A percentile compares a stretch with the other conserved stretches of the same genome.
Evolutionary conservation across 2,329 filamentous ascomycete genomes (phyloP).

Genomic region (Zymoseptoria crescenta): DNA sequence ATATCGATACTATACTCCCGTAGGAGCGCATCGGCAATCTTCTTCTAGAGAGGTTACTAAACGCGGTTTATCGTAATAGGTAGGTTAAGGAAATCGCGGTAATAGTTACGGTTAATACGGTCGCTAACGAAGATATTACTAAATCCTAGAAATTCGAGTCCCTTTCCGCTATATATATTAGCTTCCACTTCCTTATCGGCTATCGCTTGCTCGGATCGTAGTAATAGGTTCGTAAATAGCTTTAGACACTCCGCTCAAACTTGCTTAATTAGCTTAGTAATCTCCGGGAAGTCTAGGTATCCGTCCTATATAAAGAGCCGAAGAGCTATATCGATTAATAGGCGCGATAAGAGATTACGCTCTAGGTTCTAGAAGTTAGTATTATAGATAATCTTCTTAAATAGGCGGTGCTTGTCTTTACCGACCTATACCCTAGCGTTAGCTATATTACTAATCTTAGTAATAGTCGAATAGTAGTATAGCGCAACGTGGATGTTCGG

Average conservation of each 20-base stretch:
- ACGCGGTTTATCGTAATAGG: neutral
- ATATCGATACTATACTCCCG: neutral
- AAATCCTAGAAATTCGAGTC: neutral
- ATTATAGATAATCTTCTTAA: conserved; percentile 1
- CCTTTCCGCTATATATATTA: no score
- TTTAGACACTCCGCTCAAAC: neutral
- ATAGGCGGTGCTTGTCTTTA: neutral
- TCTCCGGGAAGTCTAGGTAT: neutral
- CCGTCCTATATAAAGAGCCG: neutral
- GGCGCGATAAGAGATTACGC: neutral
- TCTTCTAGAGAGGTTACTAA: neutral
- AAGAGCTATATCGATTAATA: neutral
- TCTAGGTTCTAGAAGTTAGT: conserved; percentile 1
- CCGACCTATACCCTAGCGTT: neutral
- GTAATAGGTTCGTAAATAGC: neutral
- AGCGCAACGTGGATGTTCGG: neutral
- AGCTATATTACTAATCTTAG: neutral
- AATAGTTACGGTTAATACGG: neutral
- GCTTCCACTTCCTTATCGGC: no score
- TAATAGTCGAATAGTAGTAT: neutral
- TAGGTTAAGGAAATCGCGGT: neutral
- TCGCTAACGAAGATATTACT: neutral
- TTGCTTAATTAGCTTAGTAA: neutral
- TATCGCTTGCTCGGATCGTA: no score
- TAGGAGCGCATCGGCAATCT: neutral